Evolutionary conservation across 2,329 filamentous ascomycete genomes (phyloP).

Genomic region (Fulvia fulva): DNA sequence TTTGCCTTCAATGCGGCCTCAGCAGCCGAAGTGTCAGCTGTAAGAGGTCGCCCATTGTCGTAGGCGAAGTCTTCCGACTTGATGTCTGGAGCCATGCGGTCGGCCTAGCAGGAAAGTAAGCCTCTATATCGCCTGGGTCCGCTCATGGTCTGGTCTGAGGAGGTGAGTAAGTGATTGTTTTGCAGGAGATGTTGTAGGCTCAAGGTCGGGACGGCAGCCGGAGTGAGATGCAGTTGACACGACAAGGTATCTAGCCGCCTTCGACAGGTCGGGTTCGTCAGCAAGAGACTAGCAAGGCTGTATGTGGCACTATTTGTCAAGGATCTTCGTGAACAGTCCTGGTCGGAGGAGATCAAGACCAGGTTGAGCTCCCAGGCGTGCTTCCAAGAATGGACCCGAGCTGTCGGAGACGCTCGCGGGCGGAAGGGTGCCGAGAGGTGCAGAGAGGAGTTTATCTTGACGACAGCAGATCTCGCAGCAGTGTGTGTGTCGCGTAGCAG

Average conservation of each 20-base stretch:
- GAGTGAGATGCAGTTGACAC: neutral
- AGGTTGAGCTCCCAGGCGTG: conserved; percentile 6
- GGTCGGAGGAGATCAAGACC: conserved; percentile 7
- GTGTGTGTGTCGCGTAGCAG: neutral
- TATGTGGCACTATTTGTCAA: conserved; percentile 3
- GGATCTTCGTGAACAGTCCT: conserved; percentile 1
- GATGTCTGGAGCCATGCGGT: conserved; percentile 11
- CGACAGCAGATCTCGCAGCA: conserved; percentile 5
- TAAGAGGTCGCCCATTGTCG: conserved; percentile 3
- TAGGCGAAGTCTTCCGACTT: conserved; percentile 5
- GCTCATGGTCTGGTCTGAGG: conserved; percentile 5
- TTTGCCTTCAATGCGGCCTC: conserved; percentile 30
- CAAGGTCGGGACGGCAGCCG: neutral
- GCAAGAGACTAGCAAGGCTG: conserved; percentile 2
- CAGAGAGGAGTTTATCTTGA: conserved; percentile 10
- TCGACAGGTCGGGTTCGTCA: neutral
- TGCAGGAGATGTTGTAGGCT: neutral
- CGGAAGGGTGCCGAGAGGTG: conserved; percentile 1
- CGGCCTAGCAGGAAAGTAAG: neutral
- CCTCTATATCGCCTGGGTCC: conserved; percentile 7
- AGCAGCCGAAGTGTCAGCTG: conserved; percentile 26
- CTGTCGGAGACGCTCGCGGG: conserved; percentile 14
- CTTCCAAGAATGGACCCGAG: conserved; percentile 2
- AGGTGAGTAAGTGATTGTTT: neutral
- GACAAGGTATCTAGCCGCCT: neutral